Conservation (phyloP, 2,329 filamentous ascomycete species). For the Helminthosporium solani region DNA sequence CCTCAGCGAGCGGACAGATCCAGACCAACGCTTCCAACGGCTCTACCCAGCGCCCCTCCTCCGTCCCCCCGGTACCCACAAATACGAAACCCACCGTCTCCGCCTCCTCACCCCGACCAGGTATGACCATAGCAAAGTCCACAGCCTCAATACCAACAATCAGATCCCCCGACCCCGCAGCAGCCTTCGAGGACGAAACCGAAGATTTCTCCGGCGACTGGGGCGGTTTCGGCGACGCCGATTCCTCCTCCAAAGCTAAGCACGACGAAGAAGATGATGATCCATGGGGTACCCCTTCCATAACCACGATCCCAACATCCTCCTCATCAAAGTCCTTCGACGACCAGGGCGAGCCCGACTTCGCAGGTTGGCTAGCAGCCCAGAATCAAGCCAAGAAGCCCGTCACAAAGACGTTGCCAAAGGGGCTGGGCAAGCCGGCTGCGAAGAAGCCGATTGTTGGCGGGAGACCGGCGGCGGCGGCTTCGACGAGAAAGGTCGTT, state of each 20-base stretch:
- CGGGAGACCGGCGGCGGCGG: constrained; percentile 28
- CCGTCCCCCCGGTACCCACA: constrained; percentile 48
- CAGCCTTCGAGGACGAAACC: constrained; percentile 51
- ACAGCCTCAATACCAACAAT: constrained; percentile 30
- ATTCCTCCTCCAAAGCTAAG: constrained; percentile 5
- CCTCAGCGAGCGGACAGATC: constrained; percentile 83
- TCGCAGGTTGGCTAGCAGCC: constrained; percentile 90
- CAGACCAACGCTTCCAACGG: constrained; percentile 51
- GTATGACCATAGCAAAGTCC: constrained; percentile 32
- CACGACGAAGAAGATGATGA: constrained; percentile 59
- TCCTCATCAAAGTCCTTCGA: constrained; percentile 66
- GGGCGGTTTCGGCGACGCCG: constrained; percentile 67
- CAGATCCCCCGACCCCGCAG: constrained; percentile 48
- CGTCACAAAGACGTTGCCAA: constrained; percentile 70
- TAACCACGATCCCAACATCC: constrained; percentile 29
- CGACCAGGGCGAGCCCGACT: constrained; percentile 87
- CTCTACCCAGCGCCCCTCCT: constrained; percentile 50
- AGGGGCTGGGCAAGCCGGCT: constrained; percentile 69
- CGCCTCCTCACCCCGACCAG: constrained; percentile 23
- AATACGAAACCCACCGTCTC: constrained; percentile 51
- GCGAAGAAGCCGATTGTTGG: constrained; percentile 37
- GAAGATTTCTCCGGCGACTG: constrained; percentile 71
- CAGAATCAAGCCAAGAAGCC: constrained; percentile 73
- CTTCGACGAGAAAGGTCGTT: constrained; percentile 33
- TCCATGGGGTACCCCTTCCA: constrained; percentile 51